These are phyloP conservation scores for Aphanomyces cochlioides DNA, from an alignment of 352 stramenopile species.

Conservation along the genomic window DNA sequence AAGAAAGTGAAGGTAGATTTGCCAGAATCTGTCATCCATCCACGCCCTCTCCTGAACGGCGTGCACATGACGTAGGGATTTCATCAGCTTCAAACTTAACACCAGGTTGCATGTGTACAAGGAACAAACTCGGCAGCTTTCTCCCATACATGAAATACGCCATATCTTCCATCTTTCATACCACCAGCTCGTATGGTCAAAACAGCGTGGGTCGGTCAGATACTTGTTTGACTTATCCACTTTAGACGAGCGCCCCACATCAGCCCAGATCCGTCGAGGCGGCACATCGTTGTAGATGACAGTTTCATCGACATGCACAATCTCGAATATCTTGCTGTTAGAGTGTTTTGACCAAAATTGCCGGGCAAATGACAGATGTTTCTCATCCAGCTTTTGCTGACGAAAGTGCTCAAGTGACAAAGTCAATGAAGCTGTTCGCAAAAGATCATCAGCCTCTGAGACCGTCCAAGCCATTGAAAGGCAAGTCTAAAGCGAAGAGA, in stretches of 20 bases:
- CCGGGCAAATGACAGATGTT: neutral
- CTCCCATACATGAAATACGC: neutral
- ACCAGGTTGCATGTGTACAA: neutral
- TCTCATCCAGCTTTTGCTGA: neutral
- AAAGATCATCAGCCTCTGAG: too few relatives aligned
- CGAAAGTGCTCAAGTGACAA: too few relatives aligned
- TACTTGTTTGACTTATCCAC: conserved; percentile 3
- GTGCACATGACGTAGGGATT: neutral
- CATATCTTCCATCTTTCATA: neutral
- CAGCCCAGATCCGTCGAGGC: neutral
- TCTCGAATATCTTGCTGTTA: neutral
- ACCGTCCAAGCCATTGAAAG: too few relatives aligned
- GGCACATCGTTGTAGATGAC: neutral
- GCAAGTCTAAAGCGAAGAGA: too few relatives aligned
- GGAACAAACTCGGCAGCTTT: conserved; percentile 2
- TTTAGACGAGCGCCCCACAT: neutral
- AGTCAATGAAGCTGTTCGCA: too few relatives aligned
- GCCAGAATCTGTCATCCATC: conserved; percentile 4
- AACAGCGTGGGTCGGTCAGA: neutral
- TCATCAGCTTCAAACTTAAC: conserved; percentile 1
- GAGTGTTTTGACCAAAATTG: neutral
- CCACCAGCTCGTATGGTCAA: neutral
- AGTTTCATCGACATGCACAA: conserved; percentile 4
- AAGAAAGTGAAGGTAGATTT: conserved; percentile 1
- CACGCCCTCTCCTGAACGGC: conserved; percentile 5